These are phyloP conservation scores for Colletotrichum sp. DNA, from an alignment of 2,329 filamentous ascomycete genomes.

Conservation along the genomic window DNA sequence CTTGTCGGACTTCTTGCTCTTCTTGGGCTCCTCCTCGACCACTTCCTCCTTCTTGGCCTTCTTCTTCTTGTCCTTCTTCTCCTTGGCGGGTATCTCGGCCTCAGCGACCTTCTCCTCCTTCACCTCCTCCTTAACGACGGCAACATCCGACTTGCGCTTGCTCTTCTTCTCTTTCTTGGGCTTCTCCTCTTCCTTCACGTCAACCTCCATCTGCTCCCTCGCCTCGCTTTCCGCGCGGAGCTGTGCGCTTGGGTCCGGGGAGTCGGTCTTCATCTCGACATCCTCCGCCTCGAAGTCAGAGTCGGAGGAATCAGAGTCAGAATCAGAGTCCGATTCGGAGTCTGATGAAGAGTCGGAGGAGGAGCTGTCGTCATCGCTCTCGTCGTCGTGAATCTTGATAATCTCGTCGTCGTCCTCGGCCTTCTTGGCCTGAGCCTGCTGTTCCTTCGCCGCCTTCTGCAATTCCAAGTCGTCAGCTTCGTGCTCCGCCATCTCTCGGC, in stretches of 20 bases:
- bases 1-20: constrained; percentile 29
- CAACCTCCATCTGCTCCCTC: constrained; percentile 30
- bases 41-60: constrained; percentile 11
- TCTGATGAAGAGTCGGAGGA: constrained; percentile 26
- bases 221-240: constrained; percentile 22
- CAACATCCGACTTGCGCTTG: constrained; percentile 8
- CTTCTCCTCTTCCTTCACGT: constrained; percentile 22
- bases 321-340: background rate
- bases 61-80: constrained; percentile 25
- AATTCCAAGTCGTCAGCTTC: constrained; percentile 11
- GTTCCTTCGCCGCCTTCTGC: constrained; percentile 29
- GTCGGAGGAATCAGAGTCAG: constrained; percentile 7
- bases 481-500: background rate
- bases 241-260: constrained; percentile 17
- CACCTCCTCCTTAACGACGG: constrained; percentile 28
- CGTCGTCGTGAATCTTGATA: constrained; percentile 22
- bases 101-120: constrained; percentile 9
- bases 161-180: constrained; percentile 35
- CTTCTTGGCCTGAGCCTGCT: constrained; percentile 19
- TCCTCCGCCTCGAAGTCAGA: constrained; percentile 26
- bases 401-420: constrained; percentile 10
- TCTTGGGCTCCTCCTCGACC: background rate
- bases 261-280: constrained; percentile 24
- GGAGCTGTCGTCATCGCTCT: constrained; percentile 23
- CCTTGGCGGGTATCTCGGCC: constrained; percentile 21